Percentiles rank a stretch among this genome's conserved stretches.
phyloP scores from a whole-genome alignment of 2,329 filamentous ascomycete species.

The Botrytis pseudocinerea region DNA sequence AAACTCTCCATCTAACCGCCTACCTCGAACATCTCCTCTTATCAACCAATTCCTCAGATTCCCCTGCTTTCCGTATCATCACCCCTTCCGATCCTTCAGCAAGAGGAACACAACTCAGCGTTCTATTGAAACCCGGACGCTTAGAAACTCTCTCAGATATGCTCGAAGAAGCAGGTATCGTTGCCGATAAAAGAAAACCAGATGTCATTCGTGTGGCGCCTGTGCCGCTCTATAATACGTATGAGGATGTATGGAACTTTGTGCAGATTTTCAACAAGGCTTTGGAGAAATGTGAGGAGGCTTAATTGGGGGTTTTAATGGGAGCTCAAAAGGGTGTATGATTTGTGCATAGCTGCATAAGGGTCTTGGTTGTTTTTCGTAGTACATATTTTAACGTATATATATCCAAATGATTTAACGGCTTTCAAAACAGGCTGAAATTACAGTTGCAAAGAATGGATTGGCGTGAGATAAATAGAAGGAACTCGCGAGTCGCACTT shows the following conservation, averaged over 20 bases:
- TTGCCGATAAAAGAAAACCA: constrained; percentile 82
- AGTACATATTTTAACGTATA: constrained; percentile 2
- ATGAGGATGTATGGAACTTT: constrained; percentile 68
- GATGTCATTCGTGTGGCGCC: constrained; percentile 84
- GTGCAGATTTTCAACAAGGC: constrained; percentile 49
- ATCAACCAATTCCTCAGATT: constrained; percentile 33
- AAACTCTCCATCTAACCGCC: constrained; percentile 71
- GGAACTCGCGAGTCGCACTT: not conserved
- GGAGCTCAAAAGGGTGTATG: not conserved
- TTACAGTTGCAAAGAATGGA: not conserved
- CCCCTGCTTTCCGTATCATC: constrained; percentile 48
- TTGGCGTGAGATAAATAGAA: not conserved
- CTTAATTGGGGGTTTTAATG: not conserved
- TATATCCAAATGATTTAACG: constrained; percentile 3
- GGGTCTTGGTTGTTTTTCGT: not conserved
- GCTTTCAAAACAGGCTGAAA: not conserved
- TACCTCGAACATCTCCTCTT: constrained; percentile 73
- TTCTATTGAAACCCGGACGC: constrained; percentile 66
- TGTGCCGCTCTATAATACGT: constrained; percentile 80
- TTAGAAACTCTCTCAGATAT: constrained; percentile 66
- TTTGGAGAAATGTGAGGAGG: constrained; percentile 26
- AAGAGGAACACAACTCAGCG: constrained; percentile 62
- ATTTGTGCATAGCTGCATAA: not conserved
- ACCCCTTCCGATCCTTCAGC: constrained; percentile 35
- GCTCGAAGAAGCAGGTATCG: constrained; percentile 67